Conservation (phyloP, 305 asterid species). For the Solanum chacoense region DNA sequence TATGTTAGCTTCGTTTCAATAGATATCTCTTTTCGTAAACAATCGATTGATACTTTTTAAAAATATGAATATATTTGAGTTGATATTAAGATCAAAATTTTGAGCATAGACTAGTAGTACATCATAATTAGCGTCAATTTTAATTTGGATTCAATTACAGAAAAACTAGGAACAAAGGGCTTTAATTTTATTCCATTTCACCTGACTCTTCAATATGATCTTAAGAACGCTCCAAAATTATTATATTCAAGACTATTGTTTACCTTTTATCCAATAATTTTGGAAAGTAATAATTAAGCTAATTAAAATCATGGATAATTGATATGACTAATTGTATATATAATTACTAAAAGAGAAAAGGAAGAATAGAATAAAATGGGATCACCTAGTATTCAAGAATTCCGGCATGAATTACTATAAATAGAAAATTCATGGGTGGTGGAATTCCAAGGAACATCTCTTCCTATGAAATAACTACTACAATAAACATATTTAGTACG, state of each 20-base stretch:
- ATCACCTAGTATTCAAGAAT: background rate
- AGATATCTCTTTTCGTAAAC: background rate
- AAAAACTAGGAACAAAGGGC: background rate
- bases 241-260: background rate
- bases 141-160: background rate
- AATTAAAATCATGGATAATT: background rate
- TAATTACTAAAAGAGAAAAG: background rate
- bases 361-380: background rate
- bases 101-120: background rate
- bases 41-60: background rate
- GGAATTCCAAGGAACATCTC: background rate
- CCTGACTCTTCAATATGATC: background rate
- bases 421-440: background rate
- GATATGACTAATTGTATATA: background rate
- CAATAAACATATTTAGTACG: background rate
- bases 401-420: background rate
- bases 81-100: background rate
- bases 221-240: background rate
- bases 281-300: background rate
- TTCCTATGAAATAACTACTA: background rate
- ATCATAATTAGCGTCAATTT: background rate
- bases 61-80: background rate
- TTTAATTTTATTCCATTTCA: background rate
- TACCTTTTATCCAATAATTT: background rate
- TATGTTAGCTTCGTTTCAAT: background rate